Conservation (phyloP, 164 flowering plant species). For the Akebia trifoliata region DNA sequence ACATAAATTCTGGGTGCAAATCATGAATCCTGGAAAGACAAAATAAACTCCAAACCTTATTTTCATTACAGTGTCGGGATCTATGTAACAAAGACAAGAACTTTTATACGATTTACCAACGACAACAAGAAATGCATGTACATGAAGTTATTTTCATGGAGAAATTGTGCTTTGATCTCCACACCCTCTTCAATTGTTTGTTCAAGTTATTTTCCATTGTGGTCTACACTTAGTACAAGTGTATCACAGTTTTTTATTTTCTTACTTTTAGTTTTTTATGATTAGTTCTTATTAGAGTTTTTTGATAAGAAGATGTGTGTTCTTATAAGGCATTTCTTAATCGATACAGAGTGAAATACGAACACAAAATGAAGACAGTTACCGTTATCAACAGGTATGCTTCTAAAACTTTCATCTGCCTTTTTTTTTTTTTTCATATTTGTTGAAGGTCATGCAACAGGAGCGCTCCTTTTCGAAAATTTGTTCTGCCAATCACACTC, state of each 20-base stretch:
- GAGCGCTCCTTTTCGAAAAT: background rate
- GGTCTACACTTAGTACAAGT: too few relatives aligned
- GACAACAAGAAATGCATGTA: background rate
- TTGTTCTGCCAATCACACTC: background rate
- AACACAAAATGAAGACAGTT: slow-evolving; percentile 70
- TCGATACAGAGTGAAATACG: slow-evolving; percentile 72
- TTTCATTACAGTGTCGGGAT: too few relatives aligned
- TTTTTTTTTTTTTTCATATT: background rate
- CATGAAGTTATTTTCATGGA: background rate
- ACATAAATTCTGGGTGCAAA: too few relatives aligned
- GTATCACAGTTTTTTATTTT: too few relatives aligned
- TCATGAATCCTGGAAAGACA: too few relatives aligned
- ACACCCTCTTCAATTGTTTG: too few relatives aligned
- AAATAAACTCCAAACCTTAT: too few relatives aligned
- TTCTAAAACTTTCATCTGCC: background rate
- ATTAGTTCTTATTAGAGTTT: too few relatives aligned
- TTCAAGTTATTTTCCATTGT: too few relatives aligned
- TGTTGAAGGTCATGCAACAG: background rate
- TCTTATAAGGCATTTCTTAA: slow-evolving; percentile 11
- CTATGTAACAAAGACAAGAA: too few relatives aligned
- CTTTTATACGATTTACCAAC: background rate
- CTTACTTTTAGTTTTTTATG: too few relatives aligned
- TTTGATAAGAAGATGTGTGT: too few relatives aligned
- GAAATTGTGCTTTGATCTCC: background rate
- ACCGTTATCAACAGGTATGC: slow-evolving; percentile 88